Evolutionary conservation across 1,139 yeast genomes (phyloP).

Genomic region (Yamadazyma atmosphaerica): DNA sequence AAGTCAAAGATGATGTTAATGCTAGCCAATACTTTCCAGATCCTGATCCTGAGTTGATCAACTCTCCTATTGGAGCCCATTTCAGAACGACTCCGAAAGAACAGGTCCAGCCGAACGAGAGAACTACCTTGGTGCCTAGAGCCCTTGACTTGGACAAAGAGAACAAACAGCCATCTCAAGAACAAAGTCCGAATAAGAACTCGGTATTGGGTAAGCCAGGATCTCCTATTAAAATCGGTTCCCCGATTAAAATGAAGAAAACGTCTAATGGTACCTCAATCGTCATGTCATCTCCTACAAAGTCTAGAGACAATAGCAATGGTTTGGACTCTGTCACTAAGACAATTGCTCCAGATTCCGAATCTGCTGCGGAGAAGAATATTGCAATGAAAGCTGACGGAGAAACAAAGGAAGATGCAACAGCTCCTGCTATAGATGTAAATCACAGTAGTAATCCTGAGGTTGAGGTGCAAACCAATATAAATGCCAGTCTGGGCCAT

Average conservation of each 20-base stretch:
- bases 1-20: conserved; percentile 14
- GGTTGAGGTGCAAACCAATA: not conserved
- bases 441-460: not conserved
- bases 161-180: conserved; percentile 8
- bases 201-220: conserved; percentile 6
- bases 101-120: conserved; percentile 1
- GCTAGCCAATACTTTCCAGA: conserved; percentile 28
- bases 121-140: not conserved
- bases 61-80: conserved; percentile 19
- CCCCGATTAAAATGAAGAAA: conserved; percentile 40
- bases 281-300: conserved; percentile 7
- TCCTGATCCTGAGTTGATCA: conserved; percentile 35
- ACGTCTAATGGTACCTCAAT: conserved; percentile 18
- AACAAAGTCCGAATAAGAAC: not conserved
- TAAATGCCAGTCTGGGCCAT: not conserved
- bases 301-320: not conserved
- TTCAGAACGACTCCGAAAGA: conserved; percentile 31
- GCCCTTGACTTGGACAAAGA: conserved; percentile 5
- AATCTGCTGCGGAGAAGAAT: not conserved
- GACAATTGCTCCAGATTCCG: not conserved
- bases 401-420: too few relatives aligned
- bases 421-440: too few relatives aligned
- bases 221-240: conserved; percentile 36
- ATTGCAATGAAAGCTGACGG: not conserved
- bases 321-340: not conserved